Conservation (phyloP, 345 rosid species). For the Citrus reticulata region DNA sequence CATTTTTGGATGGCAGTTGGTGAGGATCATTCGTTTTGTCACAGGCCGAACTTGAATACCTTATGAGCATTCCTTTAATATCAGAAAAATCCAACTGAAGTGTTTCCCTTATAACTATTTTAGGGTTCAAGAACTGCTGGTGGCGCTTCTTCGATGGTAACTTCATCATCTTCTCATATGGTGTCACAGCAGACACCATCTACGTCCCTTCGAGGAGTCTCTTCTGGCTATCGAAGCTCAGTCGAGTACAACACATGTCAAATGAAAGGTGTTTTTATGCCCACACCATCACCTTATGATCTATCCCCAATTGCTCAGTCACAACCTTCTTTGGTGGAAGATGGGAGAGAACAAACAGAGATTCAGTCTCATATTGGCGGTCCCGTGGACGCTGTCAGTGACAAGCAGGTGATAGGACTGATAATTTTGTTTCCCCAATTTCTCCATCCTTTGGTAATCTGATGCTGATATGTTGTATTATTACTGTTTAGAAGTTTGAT, state of each 20-base stretch:
- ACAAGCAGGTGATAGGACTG: constrained; percentile 61
- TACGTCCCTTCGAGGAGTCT: constrained; percentile 53
- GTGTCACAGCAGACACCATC: constrained; percentile 60
- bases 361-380: constrained; percentile 43
- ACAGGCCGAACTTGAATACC: neutral
- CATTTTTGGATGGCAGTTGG: neutral
- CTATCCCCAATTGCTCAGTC: constrained; percentile 34
- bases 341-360: constrained; percentile 50
- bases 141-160: constrained; percentile 51
- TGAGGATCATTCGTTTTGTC: neutral
- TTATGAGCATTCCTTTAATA: neutral
- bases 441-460: constrained; percentile 6
- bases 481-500: neutral
- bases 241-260: constrained; percentile 65
- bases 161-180: constrained; percentile 61
- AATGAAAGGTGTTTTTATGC: constrained; percentile 76
- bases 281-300: constrained; percentile 64
- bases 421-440: neutral
- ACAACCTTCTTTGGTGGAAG: constrained; percentile 54
- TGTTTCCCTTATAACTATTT: constrained; percentile 16
- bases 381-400: constrained; percentile 42
- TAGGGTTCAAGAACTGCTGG: constrained; percentile 74
- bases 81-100: neutral
- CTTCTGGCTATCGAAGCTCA: constrained; percentile 56
- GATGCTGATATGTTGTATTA: constrained; percentile 11